These are phyloP conservation scores for Colletotrichum sp. DNA, from an alignment of 2,329 filamentous ascomycete genomes.

Conservation along the genomic window DNA sequence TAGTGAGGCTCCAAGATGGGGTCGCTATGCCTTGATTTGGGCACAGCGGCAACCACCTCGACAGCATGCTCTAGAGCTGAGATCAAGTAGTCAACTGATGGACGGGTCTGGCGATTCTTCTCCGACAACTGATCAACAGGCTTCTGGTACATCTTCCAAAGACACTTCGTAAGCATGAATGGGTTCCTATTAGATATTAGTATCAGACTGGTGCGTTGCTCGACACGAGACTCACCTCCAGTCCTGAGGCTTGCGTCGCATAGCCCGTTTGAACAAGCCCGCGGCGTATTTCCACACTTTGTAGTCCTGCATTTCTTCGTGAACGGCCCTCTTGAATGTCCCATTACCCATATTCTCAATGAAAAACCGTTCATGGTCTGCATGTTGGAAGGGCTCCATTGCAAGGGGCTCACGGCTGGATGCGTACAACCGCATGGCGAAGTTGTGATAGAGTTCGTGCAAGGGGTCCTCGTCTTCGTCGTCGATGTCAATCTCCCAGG, in stretches of 20 bases:
- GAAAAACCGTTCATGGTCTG: conserved; percentile 62
- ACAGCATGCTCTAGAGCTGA: conserved; percentile 56
- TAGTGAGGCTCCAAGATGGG: conserved; percentile 91
- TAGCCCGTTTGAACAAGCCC: conserved; percentile 60
- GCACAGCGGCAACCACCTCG: conserved; percentile 52
- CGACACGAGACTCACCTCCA: conserved; percentile 55
- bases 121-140: conserved; percentile 46
- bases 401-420: conserved; percentile 67
- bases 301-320: conserved; percentile 62
- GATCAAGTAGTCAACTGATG: conserved; percentile 48
- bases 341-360: conserved; percentile 55
- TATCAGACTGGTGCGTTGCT: neutral
- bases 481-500: conserved; percentile 47
- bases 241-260: conserved; percentile 56
- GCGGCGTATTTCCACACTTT: conserved; percentile 68
- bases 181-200: conserved; percentile 44
- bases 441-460: conserved; percentile 64
- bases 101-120: conserved; percentile 43
- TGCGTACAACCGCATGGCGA: conserved; percentile 66
- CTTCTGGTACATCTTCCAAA: conserved; percentile 68
- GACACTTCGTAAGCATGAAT: conserved; percentile 66
- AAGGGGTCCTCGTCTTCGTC: conserved; percentile 56
- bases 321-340: conserved; percentile 57
- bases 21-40: conserved; percentile 67
- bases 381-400: conserved; percentile 65